Evolutionary conservation across 768 basidiomycete species (phyloP), one percentile per base, ranked within the genome.

Genomic region (Plicaturopsis crispa): DNA sequence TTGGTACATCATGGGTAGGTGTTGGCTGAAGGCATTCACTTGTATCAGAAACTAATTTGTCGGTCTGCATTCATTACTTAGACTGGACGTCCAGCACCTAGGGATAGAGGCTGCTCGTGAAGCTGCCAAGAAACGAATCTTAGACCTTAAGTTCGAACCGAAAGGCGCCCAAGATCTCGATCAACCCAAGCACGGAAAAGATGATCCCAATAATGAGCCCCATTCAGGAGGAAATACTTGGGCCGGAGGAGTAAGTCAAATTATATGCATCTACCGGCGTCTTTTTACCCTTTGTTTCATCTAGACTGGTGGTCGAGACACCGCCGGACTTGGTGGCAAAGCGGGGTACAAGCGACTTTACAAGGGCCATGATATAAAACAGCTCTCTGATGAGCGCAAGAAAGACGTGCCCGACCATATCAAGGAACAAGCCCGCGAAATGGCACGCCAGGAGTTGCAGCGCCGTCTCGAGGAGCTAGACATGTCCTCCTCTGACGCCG

Each of bases 341-440:
- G 80, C 78, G 8, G 79, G 79, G 0, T 80, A 79, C 51, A 81
- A 78, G 56, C 71, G 80, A 10, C 50, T 79, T 0, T 78, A 69
- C 54, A 77, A 76, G 46, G 74, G 73, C 10, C 77, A 78, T 8
- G 66, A 79, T 40, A 75, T 81, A 43, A 73, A 78, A 35, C 36
- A 75, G 73, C 59, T 77, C 5, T 62, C 76, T 0, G 70, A 76
- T 40, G 57, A 61, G 6, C 54, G 76, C 31, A 83, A 80, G 53
- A 63, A 70, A 32, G 60, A 70, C 21, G 75, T 81, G 4, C 75
- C 78, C 1, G 74, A 80, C 31, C 62, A 77, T 23, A 64, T 81
- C 45, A 72, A 69, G 46, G 77, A 79, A 45, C 69, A 71, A 41
- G 80, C 79, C 1, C 67, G 78, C 31, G 71, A 78, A 50, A 79